A percentile compares a stretch with the other conserved stretches of the same genome.
Conservation (phyloP, 495 filamentous ascomycete species). For the Platismatia glauca region DNA sequence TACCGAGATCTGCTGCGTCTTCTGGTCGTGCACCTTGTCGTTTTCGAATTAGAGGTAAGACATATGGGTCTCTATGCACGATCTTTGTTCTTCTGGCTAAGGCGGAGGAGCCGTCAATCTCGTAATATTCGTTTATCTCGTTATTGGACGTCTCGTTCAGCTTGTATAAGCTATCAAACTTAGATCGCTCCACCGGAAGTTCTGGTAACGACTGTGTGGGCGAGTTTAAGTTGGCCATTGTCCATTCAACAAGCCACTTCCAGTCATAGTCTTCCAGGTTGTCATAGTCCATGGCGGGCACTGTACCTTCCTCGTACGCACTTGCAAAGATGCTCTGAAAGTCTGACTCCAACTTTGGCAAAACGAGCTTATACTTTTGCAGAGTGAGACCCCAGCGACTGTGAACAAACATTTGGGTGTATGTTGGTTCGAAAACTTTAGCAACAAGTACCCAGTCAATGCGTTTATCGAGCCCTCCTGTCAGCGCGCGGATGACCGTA, state of each 20-base stretch:
- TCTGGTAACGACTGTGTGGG: constrained; percentile 36
- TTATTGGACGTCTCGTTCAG: constrained; percentile 31
- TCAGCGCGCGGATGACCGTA: constrained; percentile 59
- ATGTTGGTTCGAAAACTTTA: constrained; percentile 51
- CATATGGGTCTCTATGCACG: constrained; percentile 35
- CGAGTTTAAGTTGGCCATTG: constrained; percentile 40
- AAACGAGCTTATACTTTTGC: constrained; percentile 48
- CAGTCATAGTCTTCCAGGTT: constrained; percentile 70
- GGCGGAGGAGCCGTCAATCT: constrained; percentile 28
- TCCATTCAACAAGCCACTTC: constrained; percentile 67
- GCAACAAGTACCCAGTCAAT: constrained; percentile 69
- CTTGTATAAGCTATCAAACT: constrained; percentile 42
- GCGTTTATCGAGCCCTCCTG: constrained; percentile 59
- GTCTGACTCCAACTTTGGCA: constrained; percentile 61
- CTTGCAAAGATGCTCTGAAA: constrained; percentile 68
- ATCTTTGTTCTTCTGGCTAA: constrained; percentile 31
- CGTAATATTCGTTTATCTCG: constrained; percentile 37
- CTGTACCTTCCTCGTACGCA: constrained; percentile 60
- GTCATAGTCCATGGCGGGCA: constrained; percentile 64
- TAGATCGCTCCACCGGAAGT: constrained; percentile 42
- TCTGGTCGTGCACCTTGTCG: constrained; percentile 10
- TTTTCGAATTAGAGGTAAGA: constrained; percentile 19
- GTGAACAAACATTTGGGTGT: constrained; percentile 46
- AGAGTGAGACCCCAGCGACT: constrained; percentile 52
- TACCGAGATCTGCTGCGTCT: constrained; percentile 27